Base-by-base conservation (phyloP, 148 eudicot genomes). In the Cornus suecica region DNA sequence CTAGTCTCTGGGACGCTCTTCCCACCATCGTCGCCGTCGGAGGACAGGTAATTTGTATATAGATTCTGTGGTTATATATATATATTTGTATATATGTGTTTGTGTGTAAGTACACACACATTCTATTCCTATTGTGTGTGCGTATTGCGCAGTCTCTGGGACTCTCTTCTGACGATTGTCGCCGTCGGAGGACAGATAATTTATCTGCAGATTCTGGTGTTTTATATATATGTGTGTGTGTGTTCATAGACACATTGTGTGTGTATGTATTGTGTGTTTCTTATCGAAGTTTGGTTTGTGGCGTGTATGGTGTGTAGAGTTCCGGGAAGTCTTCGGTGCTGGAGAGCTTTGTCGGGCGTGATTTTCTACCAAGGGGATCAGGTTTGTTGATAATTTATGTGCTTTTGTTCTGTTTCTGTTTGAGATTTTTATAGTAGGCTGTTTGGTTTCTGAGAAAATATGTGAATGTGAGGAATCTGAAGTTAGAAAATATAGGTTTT, bases 261-360 rank as follows among this genome's bases (percentile, higher is more conserved):
- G 63, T 63, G 34, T 32, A 10, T 23, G 5, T 34, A 13, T 60
- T 63, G 37, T 41, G 6, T 27, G 13, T 63, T 22, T 65, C 68
- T 28, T 58, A 18, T 58, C 45, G n/a, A 56, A 27, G 22, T 65
- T 64, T 77, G 24, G 25, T 32, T 65, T 25, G 72, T 37, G 75
- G 29, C 30, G 11, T 30, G 48, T 20, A n/a, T 14, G 27, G 54
- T 20, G 74, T 56, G 78, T 69, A 91, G 97, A 91, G 97, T 72
- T 88, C 97, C 8, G 97, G 97, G 10, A 91, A 91, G 79, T 89
- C 97, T 18, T 91, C 97, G 16, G 97, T 89, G 83, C 80, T 91
- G 72, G 97, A 91, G 82, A 86, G 93, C 73, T 80, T 91, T 28
- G 93, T 91, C 10, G 97, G 93, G n/a, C 86, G 88, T 64, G 97